phyloP scores from a whole-genome alignment of 2,329 filamentous ascomycete genomes.

The Laburnicola sp. region DNA sequence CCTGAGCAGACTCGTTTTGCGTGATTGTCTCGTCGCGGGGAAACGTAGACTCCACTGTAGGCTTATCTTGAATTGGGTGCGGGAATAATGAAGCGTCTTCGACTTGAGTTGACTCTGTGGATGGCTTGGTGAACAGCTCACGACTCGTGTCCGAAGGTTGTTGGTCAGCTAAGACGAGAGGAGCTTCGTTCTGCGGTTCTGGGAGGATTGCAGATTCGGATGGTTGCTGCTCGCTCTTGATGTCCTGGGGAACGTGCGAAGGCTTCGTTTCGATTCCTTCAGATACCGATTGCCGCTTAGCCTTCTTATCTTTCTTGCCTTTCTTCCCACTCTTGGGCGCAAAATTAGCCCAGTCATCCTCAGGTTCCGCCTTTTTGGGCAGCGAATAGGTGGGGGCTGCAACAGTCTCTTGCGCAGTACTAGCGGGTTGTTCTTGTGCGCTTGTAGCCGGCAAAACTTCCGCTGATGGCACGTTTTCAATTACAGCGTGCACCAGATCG shows the following conservation, averaged over 20 bases:
- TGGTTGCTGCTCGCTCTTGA: background rate
- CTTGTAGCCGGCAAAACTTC: background rate
- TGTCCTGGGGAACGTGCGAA: background rate
- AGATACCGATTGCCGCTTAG: slow-evolving; percentile 19
- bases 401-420: slow-evolving; percentile 6
- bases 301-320: slow-evolving; percentile 33
- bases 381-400: slow-evolving; percentile 9
- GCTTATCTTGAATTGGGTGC: too few species aligned
- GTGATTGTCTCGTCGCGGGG: too few species aligned
- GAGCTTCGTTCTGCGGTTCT: background rate
- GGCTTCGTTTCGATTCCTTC: slow-evolving; percentile 7
- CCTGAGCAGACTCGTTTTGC: slow-evolving; percentile 1
- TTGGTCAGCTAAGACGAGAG: background rate
- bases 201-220: background rate
- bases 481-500: background rate
- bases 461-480: background rate
- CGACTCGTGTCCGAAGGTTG: slow-evolving; percentile 5
- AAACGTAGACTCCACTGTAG: background rate
- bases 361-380: slow-evolving; percentile 10
- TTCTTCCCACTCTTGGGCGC: slow-evolving; percentile 30
- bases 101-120: background rate
- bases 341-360: slow-evolving; percentile 19
- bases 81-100: background rate
- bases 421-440: background rate
- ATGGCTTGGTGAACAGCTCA: slow-evolving; percentile 6